Evolutionary conservation across 225 moss, liverwort and hornwort species (phyloP), one percentile per base, ranked within the genome.

Genomic region (Rhytidiadelphus loreus): DNA sequence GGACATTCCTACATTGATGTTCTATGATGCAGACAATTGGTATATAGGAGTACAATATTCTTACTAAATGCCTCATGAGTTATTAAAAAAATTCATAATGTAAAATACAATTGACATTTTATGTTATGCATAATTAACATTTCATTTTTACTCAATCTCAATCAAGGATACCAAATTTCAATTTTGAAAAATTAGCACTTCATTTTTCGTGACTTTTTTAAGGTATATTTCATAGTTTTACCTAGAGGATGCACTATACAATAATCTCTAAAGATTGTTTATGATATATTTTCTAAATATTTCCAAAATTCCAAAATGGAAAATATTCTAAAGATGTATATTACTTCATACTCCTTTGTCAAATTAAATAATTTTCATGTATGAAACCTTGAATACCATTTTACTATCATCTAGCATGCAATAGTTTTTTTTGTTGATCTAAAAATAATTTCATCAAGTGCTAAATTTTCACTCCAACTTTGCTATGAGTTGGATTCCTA

Each of bases 211-310:
- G 66, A 65, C 3, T 19, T 6, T 68, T 12, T 68, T 35, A 37
- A 66, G 18, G 37, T 37, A 2, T 35, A 64, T 37, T 66, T 37
- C 2, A 21, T 37, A 18, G 10, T 10, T 37, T 37, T n/a, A n/a
- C 1, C 23, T n/a, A 20, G 0, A 12, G 21, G 22, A 9, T 4
- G 4, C 0, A 7, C 4, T n/a, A 12, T n/a, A 0, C 37, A 37
- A 65, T 10, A 65, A 65, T 65, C 37, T 20, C 0, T 35, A 35
- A 65, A 11, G 15, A 35, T 18, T 1, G 6, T 65, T 37, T 68
- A 22, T n/a, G 9, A 12, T 66, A 11, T 37, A n/a, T n/a, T 66
- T 1, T 37, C 11, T 8, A 32, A 63, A 63, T 8, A 8, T 16
- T 7, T 16, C 63, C 1, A 11, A 20, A 66, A 6, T 6, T 9